A percentile compares a stretch with the other conserved stretches of the same genome.
phyloP scores from a whole-genome alignment of 257 asterid genomes.

The Buddleja alternifolia region DNA sequence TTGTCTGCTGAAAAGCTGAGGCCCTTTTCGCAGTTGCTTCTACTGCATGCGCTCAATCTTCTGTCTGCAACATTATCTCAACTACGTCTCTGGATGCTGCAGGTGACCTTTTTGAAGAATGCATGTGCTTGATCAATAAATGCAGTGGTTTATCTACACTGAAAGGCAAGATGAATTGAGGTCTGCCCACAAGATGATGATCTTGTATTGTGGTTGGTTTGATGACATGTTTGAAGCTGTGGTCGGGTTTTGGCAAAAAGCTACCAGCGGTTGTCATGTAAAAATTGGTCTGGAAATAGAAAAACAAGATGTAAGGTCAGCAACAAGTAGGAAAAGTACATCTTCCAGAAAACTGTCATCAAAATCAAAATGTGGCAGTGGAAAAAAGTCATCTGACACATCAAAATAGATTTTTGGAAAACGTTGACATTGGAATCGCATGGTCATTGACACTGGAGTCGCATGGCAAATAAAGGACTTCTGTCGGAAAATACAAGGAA shows the following conservation, averaged over 20 bases:
- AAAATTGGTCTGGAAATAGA: slow-evolving; percentile 45
- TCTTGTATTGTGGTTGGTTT: slow-evolving; percentile 73
- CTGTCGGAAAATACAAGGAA: slow-evolving; percentile 61
- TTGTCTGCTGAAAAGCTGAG: slow-evolving; percentile 67
- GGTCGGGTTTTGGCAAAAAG: slow-evolving; percentile 60
- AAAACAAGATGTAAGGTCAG: slow-evolving; percentile 37
- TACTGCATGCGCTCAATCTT: slow-evolving; percentile 73
- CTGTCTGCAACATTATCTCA: slow-evolving; percentile 71
- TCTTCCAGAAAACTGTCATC: slow-evolving; percentile 49
- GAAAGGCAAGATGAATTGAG: slow-evolving; percentile 75
- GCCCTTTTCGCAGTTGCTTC: slow-evolving; percentile 71
- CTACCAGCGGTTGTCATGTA: slow-evolving; percentile 56
- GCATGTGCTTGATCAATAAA: slow-evolving; percentile 69
- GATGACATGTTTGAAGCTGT: slow-evolving; percentile 74
- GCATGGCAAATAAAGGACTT: slow-evolving; percentile 95
- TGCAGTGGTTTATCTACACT: slow-evolving; percentile 52
- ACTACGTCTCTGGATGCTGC: slow-evolving; percentile 54
- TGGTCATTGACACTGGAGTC: too few species aligned
- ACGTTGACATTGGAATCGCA: slow-evolving; percentile 70
- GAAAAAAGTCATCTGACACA: slow-evolving; percentile 40
- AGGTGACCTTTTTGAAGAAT: slow-evolving; percentile 62
- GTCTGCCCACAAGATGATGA: slow-evolving; percentile 87
- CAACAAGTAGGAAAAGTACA: slow-evolving; percentile 43
- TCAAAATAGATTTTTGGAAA: slow-evolving; percentile 43
- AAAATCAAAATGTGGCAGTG: slow-evolving; percentile 37